Conservation (phyloP, 805 yeast genomes). For the Candida dajiaensis region DNA sequence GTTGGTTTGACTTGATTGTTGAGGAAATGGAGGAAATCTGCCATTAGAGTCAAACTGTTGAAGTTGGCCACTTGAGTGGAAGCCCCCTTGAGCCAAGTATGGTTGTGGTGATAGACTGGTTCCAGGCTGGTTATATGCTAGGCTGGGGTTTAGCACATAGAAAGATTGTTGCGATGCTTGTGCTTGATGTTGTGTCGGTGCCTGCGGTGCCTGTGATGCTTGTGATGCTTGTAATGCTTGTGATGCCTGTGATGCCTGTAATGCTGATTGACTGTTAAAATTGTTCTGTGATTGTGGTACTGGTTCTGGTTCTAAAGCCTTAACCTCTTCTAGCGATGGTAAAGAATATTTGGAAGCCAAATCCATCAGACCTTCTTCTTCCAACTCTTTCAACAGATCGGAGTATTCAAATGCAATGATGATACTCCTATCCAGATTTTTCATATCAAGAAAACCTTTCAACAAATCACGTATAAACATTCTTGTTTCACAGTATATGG, state of each 20-base stretch:
- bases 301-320: background rate
- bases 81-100: background rate
- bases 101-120: background rate
- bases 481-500: slow-evolving; percentile 42
- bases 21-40: background rate
- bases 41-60: background rate
- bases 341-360: slow-evolving; percentile 11
- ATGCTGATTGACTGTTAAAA: background rate
- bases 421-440: slow-evolving; percentile 22
- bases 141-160: background rate
- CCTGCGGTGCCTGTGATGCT: background rate
- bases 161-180: background rate
- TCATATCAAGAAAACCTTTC: slow-evolving; percentile 41
- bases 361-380: slow-evolving; percentile 12
- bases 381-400: slow-evolving; percentile 12
- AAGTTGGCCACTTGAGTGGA: background rate
- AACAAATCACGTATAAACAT: slow-evolving; percentile 47
- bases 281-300: background rate
- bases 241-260: background rate
- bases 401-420: slow-evolving; percentile 28
- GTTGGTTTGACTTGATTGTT: background rate
- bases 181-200: background rate
- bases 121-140: background rate
- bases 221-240: background rate
- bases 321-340: slow-evolving; percentile 15